Evolutionary conservation across 805 yeast species (phyloP).

Genomic region (Candida saitoana): DNA sequence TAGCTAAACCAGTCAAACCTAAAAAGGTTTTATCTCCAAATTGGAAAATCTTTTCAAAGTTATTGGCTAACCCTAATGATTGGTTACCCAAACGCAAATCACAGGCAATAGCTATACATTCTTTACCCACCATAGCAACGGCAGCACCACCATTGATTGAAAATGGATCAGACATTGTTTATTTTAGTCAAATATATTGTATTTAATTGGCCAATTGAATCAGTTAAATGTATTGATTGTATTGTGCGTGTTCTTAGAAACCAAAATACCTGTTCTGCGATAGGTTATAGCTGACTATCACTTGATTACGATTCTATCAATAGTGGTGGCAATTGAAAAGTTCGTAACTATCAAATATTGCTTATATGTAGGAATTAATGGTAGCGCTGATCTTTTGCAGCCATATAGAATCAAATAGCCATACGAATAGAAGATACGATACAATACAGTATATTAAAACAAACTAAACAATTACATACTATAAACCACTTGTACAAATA

Average conservation of each 20-base stretch:
- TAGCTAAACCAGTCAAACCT: slow-evolving; percentile 92
- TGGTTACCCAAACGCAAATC: slow-evolving; percentile 93
- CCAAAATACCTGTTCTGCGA: not conserved
- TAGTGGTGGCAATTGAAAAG: slow-evolving; percentile 1
- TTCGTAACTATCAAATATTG: not conserved
- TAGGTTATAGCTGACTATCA: not conserved
- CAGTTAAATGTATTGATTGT: slow-evolving; percentile 10
- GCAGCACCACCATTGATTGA: slow-evolving; percentile 87
- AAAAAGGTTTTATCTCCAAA: slow-evolving; percentile 77
- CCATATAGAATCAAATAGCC: too few relatives aligned
- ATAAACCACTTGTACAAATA: not conserved
- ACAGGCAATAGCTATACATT: slow-evolving; percentile 95
- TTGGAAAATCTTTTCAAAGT: slow-evolving; percentile 88
- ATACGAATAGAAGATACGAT: too few relatives aligned
- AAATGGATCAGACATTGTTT: slow-evolving; percentile 67
- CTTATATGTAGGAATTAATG: not conserved
- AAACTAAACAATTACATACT: not conserved
- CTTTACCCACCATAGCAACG: slow-evolving; percentile 98
- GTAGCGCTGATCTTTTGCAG: slow-evolving; percentile 6
- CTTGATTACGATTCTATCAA: not conserved
- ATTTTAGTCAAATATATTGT: not conserved
- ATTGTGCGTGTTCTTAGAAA: not conserved
- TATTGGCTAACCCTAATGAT: slow-evolving; percentile 85
- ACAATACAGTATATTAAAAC: too few relatives aligned
- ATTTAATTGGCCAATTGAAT: slow-evolving; percentile 10